Evolutionary conservation across 2,329 filamentous ascomycete genomes (phyloP).

Genomic region (Berkeleyomyces rouxiae): DNA sequence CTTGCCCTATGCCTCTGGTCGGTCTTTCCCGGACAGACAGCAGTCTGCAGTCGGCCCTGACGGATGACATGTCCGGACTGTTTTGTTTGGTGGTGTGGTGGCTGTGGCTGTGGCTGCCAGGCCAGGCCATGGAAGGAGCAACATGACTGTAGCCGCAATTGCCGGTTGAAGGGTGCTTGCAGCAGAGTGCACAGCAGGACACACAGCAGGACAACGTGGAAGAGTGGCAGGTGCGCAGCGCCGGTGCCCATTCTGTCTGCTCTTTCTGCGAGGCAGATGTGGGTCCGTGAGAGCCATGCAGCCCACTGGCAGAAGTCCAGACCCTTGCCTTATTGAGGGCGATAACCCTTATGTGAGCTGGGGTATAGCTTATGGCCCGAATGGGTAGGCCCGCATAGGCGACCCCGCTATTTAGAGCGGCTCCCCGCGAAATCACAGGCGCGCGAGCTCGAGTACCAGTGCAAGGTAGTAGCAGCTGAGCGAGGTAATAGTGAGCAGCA

Average conservation of each 20-base stretch:
- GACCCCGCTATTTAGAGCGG: background rate
- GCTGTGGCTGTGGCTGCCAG: background rate
- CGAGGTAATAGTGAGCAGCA: no score
- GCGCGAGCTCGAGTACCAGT: no score
- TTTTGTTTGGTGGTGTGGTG: background rate
- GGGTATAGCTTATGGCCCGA: background rate
- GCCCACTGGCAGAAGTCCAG: background rate
- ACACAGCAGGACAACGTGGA: background rate
- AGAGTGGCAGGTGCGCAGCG: background rate
- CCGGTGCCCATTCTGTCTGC: background rate
- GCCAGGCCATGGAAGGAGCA: background rate
- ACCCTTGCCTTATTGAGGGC: background rate
- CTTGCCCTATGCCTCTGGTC: slow-evolving; percentile 4
- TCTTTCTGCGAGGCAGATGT: background rate
- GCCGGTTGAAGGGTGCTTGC: background rate
- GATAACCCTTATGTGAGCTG: background rate
- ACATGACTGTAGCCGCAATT: background rate
- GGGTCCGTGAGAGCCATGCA: no score
- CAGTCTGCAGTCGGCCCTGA: background rate
- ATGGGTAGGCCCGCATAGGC: background rate
- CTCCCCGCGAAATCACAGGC: background rate
- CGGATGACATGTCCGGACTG: background rate
- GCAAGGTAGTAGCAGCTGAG: no score
- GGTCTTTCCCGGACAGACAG: background rate
- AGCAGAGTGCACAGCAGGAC: background rate